phyloP scores from a whole-genome alignment of 495 filamentous ascomycete species.

The Niebla homalea region DNA sequence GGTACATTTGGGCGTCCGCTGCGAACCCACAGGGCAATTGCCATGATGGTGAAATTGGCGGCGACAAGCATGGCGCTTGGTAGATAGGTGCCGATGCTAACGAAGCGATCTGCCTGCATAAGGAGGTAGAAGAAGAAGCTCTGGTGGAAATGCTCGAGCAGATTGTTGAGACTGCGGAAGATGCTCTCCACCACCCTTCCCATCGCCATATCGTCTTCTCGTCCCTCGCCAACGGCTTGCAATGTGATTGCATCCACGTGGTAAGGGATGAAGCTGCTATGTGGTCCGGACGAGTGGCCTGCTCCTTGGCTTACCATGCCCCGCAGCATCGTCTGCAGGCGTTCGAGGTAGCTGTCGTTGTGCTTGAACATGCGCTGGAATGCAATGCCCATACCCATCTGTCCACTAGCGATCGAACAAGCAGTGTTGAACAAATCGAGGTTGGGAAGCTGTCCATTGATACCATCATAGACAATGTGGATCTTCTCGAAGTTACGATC shows the following conservation, averaged over 20 bases:
- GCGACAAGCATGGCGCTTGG: constrained; percentile 95
- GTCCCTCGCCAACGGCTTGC: constrained; percentile 76
- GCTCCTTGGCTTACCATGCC: constrained; percentile 88
- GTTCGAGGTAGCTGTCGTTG: constrained; percentile 64
- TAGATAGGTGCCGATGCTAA: constrained; percentile 94
- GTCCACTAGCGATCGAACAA: constrained; percentile 71
- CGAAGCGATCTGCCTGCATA: constrained; percentile 79
- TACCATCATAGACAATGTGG: constrained; percentile 88
- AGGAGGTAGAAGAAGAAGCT: constrained; percentile 99
- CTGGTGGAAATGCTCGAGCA: constrained; percentile 93
- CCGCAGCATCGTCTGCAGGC: constrained; percentile 77
- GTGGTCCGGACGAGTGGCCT: constrained; percentile 79
- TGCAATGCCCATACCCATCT: constrained; percentile 75
- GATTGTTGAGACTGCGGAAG: constrained; percentile 85
- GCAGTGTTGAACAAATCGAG: constrained; percentile 92
- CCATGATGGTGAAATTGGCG: constrained; percentile 87
- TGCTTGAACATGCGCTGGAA: constrained; percentile 84
- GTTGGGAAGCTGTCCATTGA: constrained; percentile 92
- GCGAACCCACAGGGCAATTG: constrained; percentile 81
- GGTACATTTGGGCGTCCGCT: constrained; percentile 42
- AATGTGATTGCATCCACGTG: constrained; percentile 94
- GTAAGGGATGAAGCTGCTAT: constrained; percentile 93
- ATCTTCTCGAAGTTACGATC: constrained; percentile 70
- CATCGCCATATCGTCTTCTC: constrained; percentile 94
- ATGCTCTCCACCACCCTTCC: constrained; percentile 80